Evolutionary conservation across 768 basidiomycete species (phyloP).

Genomic region (Lactarius quietus): DNA sequence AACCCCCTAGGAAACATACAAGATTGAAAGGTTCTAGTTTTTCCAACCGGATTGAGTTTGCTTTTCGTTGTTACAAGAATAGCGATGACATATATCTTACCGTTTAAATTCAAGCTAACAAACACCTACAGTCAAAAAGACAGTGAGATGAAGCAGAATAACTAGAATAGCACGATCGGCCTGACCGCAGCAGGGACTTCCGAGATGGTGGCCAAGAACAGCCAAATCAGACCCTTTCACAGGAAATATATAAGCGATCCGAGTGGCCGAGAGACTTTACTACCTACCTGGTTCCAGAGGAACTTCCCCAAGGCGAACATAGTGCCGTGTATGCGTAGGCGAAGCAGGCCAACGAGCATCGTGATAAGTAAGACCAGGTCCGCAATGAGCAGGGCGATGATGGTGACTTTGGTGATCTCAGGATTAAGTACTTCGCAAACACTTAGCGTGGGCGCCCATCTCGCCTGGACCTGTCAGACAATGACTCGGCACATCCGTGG

Average conservation of each 20-base stretch:
- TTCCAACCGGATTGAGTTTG: too few species aligned
- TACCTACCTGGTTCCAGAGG: slow-evolving; percentile 16
- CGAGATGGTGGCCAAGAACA: background rate
- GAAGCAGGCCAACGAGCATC: slow-evolving; percentile 17
- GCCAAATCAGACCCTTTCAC: background rate
- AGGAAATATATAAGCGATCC: background rate
- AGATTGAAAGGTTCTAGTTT: too few species aligned
- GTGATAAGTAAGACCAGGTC: slow-evolving; percentile 5
- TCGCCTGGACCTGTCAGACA: background rate
- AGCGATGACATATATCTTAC: too few species aligned
- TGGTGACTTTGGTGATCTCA: background rate
- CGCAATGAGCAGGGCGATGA: background rate
- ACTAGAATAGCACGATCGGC: too few species aligned
- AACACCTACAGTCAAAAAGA: background rate
- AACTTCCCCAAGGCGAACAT: background rate
- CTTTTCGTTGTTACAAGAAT: too few species aligned
- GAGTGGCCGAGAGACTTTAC: background rate
- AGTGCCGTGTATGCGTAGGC: background rate
- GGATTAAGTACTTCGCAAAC: background rate
- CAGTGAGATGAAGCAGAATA: background rate
- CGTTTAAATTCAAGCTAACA: too few species aligned
- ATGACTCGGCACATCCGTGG: background rate
- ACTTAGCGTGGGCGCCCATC: background rate
- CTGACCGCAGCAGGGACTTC: background rate
- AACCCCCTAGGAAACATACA: too few species aligned